Evolutionary conservation across 2,329 filamentous ascomycete species (phyloP).

Genomic region (Dryadomyces sulphureus): DNA sequence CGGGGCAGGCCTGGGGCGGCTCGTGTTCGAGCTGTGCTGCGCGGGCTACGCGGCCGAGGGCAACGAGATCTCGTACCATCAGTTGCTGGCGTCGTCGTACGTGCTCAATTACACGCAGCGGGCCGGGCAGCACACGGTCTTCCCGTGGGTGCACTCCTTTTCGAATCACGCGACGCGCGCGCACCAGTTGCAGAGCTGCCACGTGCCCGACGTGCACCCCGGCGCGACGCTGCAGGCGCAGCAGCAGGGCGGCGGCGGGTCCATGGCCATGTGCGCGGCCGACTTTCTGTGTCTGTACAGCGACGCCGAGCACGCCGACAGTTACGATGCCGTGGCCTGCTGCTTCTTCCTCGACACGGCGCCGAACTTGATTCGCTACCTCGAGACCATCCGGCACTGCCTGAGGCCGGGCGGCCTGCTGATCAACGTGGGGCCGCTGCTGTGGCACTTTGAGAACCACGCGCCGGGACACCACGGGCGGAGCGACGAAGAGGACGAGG

Average conservation of each 20-base stretch:
- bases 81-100: slow-evolving; percentile 72
- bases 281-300: slow-evolving; percentile 86
- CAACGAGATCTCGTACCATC: slow-evolving; percentile 94
- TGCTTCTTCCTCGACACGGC: slow-evolving; percentile 98
- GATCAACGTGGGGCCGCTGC: slow-evolving; percentile 76
- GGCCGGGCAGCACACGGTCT: slow-evolving; percentile 54
- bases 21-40: slow-evolving; percentile 75
- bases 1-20: slow-evolving; percentile 72
- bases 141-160: slow-evolving; percentile 77
- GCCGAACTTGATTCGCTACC: slow-evolving; percentile 79
- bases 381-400: slow-evolving; percentile 69
- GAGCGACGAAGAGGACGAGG: slow-evolving; percentile 34
- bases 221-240: slow-evolving; percentile 32
- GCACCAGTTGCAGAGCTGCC: slow-evolving; percentile 61
- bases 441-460: slow-evolving; percentile 90
- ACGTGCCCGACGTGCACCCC: slow-evolving; percentile 70
- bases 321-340: slow-evolving; percentile 71
- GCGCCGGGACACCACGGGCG: slow-evolving; percentile 41
- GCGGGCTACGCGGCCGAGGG: slow-evolving; percentile 66
- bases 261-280: slow-evolving; percentile 85
- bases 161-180: slow-evolving; percentile 65
- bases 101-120: slow-evolving; percentile 53
- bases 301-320: slow-evolving; percentile 40
- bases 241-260: slow-evolving; percentile 20
- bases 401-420: slow-evolving; percentile 66